Percentiles rank a stretch among this genome's conserved stretches.
phyloP scores from a whole-genome alignment of 768 basidiomycete genomes.

The Candolleomyces aberdarensis region DNA sequence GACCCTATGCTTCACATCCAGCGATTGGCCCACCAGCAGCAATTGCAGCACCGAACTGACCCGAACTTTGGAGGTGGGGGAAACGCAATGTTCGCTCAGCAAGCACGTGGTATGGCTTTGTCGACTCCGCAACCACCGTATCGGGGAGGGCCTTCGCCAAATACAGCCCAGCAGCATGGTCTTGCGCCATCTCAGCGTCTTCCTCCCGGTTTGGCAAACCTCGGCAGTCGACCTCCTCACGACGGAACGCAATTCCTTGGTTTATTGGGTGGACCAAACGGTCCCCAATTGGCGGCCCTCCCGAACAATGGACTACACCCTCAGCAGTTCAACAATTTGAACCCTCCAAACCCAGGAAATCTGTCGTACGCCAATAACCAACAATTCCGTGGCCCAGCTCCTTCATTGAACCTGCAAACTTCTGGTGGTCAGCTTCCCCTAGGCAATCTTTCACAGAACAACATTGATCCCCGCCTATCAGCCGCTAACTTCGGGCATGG shows the following conservation, averaged over 20 bases:
- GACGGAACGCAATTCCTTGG: conserved; percentile 68
- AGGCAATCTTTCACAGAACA: conserved; percentile 52
- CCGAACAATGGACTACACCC: conserved; percentile 39
- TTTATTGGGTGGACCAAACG: conserved; percentile 41
- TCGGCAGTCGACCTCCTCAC: conserved; percentile 79
- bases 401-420: conserved; percentile 33
- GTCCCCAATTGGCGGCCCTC: conserved; percentile 42
- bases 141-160: conserved; percentile 70
- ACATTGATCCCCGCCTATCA: conserved; percentile 52
- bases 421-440: conserved; percentile 45
- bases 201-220: conserved; percentile 78
- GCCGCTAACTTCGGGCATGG: conserved; percentile 46
- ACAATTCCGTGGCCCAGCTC: conserved; percentile 52
- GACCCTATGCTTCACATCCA: conserved; percentile 64
- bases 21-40: conserved; percentile 49
- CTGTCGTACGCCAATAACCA: conserved; percentile 25
- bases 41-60: conserved; percentile 46
- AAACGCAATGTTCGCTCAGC: conserved; percentile 51
- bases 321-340: conserved; percentile 52
- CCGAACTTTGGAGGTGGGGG: conserved; percentile 51
- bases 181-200: conserved; percentile 57
- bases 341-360: conserved; percentile 37
- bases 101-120: conserved; percentile 47
- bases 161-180: conserved; percentile 42
- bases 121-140: conserved; percentile 61